Evolutionary conservation across 192 early-diverging fungal species (phyloP).

Genomic region (Diversispora eburnea): DNA sequence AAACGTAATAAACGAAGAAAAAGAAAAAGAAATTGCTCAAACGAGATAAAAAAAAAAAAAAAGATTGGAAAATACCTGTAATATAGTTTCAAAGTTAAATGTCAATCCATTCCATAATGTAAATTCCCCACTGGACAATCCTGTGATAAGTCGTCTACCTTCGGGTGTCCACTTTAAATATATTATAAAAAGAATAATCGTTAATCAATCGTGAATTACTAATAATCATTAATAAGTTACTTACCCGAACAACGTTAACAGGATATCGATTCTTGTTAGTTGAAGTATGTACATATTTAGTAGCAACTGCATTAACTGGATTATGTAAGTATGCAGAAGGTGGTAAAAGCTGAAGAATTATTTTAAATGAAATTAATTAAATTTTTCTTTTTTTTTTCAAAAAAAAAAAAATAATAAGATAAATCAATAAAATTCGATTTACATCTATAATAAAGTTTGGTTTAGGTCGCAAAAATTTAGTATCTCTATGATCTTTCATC

Average conservation of each 20-base stretch:
- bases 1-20: too few species aligned
- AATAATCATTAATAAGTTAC: background rate
- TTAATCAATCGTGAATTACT: background rate
- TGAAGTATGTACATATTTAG: constrained; percentile 87
- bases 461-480: constrained; percentile 61
- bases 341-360: constrained; percentile 53
- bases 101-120: constrained; percentile 97
- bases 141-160: constrained; percentile 89
- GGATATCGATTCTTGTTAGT: constrained; percentile 92
- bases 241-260: constrained; percentile 82
- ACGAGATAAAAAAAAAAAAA: background rate
- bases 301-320: constrained; percentile 69
- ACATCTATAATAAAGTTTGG: constrained; percentile 72
- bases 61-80: constrained; percentile 57
- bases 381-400: background rate
- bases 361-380: background rate
- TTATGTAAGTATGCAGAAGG: constrained; percentile 66
- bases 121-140: constrained; percentile 90
- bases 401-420: constrained; percentile 35
- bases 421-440: constrained; percentile 32
- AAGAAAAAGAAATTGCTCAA: constrained; percentile 2
- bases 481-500: constrained; percentile 52
- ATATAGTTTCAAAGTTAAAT: constrained; percentile 97
- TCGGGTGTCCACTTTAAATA: constrained; percentile 86
- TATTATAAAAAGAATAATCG: background rate